Conservation (phyloP, 2,329 filamentous ascomycete genomes). For the Aspergillus tanneri region DNA sequence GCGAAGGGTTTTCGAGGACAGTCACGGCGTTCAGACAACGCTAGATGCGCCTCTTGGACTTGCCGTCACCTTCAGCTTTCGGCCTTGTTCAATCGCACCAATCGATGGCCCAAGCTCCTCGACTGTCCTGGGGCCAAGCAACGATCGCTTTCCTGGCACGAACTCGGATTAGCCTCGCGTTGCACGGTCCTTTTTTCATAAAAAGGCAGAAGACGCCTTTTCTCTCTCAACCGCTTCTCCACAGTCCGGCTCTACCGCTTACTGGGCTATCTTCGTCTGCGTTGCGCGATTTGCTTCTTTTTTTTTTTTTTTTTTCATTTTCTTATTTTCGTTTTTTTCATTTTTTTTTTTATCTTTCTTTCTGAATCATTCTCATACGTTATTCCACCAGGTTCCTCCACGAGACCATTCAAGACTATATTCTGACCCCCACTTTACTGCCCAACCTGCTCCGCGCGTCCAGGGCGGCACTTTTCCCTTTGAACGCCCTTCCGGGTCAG, state of each 20-base stretch:
- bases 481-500: slow-evolving; percentile 68
- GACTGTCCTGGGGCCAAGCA: slow-evolving; percentile 25
- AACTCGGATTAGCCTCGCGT: too few relatives aligned
- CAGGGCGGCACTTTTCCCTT: slow-evolving; percentile 80
- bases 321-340: slow-evolving; percentile 3
- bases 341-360: background rate
- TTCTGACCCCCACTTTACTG: slow-evolving; percentile 64
- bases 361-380: slow-evolving; percentile 3
- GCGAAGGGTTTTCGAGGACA: too few relatives aligned
- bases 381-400: slow-evolving; percentile 42
- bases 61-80: slow-evolving; percentile 22
- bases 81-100: slow-evolving; percentile 17
- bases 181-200: slow-evolving; percentile 13
- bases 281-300: slow-evolving; percentile 11
- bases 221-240: slow-evolving; percentile 18
- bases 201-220: too few relatives aligned
- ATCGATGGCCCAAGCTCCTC: slow-evolving; percentile 35
- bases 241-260: slow-evolving; percentile 19
- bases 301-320: slow-evolving; percentile 8
- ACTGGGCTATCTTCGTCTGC: slow-evolving; percentile 2
- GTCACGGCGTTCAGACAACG: background rate
- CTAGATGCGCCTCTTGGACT: slow-evolving; percentile 5
- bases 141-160: slow-evolving; percentile 28
- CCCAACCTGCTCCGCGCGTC: slow-evolving; percentile 60
- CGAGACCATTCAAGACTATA: slow-evolving; percentile 55